Base-by-base conservation (phyloP, 495 filamentous ascomycete genomes). In the Cenococcum geophilum region DNA sequence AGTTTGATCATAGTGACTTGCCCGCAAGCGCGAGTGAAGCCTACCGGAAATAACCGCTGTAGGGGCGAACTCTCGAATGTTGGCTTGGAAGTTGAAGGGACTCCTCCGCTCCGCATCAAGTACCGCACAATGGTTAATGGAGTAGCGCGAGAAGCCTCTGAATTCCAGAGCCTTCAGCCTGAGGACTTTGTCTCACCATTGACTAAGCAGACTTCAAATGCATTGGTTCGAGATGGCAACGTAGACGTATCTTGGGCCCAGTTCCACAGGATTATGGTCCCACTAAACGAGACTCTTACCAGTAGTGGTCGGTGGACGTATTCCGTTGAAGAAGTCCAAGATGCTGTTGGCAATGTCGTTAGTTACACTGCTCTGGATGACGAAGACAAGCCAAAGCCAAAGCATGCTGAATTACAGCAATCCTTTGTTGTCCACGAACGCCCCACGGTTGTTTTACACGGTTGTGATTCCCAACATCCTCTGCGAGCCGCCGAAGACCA, bases 71-170 rank as follows among this genome's bases (percentile, higher is more conserved):
- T 97, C 22, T 97, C 93, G 2, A 85, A 96, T 68, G 72, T 97
- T 36, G 75, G 84, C 27, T 74, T 98, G 14, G 82, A 89, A 62
- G 88, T 97, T 1, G 83, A 90, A 68, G 93, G 92, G 20, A 91
- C 91, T 1, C 88, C 93, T 11, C 93, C 93, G n/a, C 76, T 98
- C 58, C 88, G 89, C 70, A 85, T 97, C 61, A 89, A 88, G 67
- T 98, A 97, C 68, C 92, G 87, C 64, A 86, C 88, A 42, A 84
- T 83, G 34, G 83, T 96, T 57, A 92, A 96, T 66, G 76, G 80
- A 57, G 82, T 83, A 58, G 84, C 92, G 61, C 77, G 85, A 65
- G 83, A 86, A 63, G 84, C 89, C 67, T 87, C 90, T 57, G 63
- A 65, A 25, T 87, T 92, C 66, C 90, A 96, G 69, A 92, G 88